Conservation (phyloP, 2,329 filamentous ascomycete species). For the Fusarium anthophilum region DNA sequence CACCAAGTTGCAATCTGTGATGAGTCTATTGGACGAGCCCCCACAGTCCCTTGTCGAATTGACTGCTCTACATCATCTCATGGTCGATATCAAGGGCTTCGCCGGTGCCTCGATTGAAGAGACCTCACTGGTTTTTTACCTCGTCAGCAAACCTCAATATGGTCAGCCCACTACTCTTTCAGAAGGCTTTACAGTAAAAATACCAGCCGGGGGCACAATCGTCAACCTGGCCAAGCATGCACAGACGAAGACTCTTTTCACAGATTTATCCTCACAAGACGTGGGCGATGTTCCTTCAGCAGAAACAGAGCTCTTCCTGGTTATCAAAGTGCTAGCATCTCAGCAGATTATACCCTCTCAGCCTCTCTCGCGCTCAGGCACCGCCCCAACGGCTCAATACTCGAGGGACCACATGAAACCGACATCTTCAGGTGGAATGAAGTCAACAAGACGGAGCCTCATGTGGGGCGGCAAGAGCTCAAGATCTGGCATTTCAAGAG, state of each 20-base stretch:
- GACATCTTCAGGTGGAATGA: slow-evolving; percentile 59
- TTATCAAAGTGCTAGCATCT: slow-evolving; percentile 78
- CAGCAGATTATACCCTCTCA: slow-evolving; percentile 59
- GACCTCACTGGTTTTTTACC: slow-evolving; percentile 78
- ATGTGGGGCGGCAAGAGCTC: slow-evolving; percentile 75
- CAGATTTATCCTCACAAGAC: slow-evolving; percentile 83
- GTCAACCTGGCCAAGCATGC: slow-evolving; percentile 70
- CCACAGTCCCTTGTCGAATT: slow-evolving; percentile 74
- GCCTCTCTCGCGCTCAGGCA: slow-evolving; percentile 62
- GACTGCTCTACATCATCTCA: slow-evolving; percentile 79
- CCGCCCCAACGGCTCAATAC: slow-evolving; percentile 52
- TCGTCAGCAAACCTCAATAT: slow-evolving; percentile 76
- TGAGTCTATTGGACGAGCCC: slow-evolving; percentile 91
- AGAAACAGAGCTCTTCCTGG: slow-evolving; percentile 80
- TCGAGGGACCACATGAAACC: slow-evolving; percentile 59
- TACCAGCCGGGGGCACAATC: slow-evolving; percentile 78
- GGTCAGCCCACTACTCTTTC: slow-evolving; percentile 74
- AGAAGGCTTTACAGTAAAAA: slow-evolving; percentile 82
- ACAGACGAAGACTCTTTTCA: slow-evolving; percentile 85
- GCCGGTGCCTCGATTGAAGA: slow-evolving; percentile 79
- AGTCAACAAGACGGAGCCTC: slow-evolving; percentile 67
- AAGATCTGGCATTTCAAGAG: slow-evolving; percentile 64
- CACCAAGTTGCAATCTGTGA: slow-evolving; percentile 90
- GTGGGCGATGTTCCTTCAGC: slow-evolving; percentile 69
- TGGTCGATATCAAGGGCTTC: slow-evolving; percentile 86